Conservation (phyloP, 208 protist species). For the Wallacemonas sp. region DNA sequence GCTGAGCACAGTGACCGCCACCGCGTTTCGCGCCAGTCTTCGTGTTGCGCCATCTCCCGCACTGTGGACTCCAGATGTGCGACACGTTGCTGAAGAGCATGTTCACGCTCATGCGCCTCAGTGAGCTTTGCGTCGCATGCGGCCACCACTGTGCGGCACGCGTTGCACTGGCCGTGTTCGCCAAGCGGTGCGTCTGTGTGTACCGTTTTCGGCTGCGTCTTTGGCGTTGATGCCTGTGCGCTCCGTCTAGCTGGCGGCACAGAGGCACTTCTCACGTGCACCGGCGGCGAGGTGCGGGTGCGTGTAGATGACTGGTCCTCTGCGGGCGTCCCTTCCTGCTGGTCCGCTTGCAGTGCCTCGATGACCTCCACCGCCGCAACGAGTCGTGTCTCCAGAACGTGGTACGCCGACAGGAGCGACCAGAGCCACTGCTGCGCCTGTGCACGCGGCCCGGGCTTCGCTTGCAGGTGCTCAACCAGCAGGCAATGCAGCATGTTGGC, state of each 20-base stretch:
- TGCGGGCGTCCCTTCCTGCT: too few relatives aligned
- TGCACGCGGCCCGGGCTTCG: conserved; percentile 22
- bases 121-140: conserved; percentile 28
- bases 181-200: background rate
- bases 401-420: conserved; percentile 60
- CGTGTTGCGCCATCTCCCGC: conserved; percentile 14
- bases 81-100: conserved; percentile 24
- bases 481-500: conserved; percentile 63
- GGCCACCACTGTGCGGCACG: background rate
- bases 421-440: conserved; percentile 74
- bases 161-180: background rate
- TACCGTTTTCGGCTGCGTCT: background rate
- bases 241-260: too few relatives aligned
- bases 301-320: too few relatives aligned
- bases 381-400: conserved; percentile 64
- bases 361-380: conserved; percentile 53
- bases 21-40: conserved; percentile 35
- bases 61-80: conserved; percentile 5
- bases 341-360: background rate
- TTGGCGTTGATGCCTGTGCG: background rate
- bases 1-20: conserved; percentile 63
- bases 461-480: conserved; percentile 49
- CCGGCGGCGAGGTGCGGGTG: too few relatives aligned
- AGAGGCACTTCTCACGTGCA: too few relatives aligned
- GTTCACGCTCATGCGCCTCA: conserved; percentile 38